Conservation (phyloP, 768 basidiomycete genomes). For the Lyophyllum semitale region DNA sequence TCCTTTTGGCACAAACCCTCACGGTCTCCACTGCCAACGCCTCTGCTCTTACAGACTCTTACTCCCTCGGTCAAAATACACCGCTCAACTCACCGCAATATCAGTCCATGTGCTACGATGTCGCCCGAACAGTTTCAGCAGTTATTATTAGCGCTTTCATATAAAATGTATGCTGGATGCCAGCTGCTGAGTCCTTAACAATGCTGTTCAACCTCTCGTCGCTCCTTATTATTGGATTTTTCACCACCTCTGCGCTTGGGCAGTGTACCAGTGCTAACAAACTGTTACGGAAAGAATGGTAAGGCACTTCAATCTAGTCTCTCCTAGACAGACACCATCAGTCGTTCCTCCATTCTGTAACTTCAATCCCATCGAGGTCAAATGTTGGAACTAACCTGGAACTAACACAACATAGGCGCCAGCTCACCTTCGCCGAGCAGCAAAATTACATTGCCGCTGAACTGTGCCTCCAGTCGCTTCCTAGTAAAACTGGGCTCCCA, state of each 20-base stretch:
- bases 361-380: no score
- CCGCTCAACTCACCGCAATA: neutral
- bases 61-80: neutral
- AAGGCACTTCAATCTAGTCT: neutral
- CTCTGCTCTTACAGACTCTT: no score
- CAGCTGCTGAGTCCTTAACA: neutral
- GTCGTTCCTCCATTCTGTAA: no score
- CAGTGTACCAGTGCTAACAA: neutral
- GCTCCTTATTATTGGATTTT: neutral
- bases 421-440: neutral
- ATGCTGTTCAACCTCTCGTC: neutral
- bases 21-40: neutral
- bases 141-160: no score
- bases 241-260: neutral
- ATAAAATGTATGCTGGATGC: neutral
- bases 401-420: neutral
- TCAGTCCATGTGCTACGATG: neutral
- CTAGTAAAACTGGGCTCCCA: neutral
- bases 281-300: slow-evolving; percentile 2
- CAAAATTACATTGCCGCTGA: neutral
- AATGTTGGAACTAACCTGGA: neutral
- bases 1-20: no score
- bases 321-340: no score
- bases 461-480: neutral
- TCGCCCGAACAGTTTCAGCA: neutral